Evolutionary conservation across 768 basidiomycete genomes (phyloP).

Genomic region (Thelephora ganbajun): DNA sequence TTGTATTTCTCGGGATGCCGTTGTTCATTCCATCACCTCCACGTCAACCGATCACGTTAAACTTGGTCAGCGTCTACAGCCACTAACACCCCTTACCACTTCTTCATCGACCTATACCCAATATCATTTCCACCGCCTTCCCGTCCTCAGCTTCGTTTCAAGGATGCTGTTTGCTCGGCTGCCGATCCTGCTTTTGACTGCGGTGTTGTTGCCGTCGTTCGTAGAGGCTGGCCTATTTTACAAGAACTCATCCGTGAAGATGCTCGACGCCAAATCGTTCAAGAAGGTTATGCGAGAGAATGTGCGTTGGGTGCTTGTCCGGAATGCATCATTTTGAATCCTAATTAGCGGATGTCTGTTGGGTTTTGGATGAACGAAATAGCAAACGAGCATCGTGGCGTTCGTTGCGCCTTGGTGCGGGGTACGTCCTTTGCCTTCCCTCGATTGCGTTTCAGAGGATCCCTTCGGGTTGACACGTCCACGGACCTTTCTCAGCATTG

Average conservation of each 20-base stretch:
- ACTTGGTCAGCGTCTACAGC: no score
- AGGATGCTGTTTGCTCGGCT: no score
- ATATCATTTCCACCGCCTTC: no score
- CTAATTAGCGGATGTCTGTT: neutral
- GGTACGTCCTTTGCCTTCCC: slow-evolving; percentile 44
- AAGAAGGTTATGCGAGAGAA: slow-evolving; percentile 61
- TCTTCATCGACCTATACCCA: no score
- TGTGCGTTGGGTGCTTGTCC: slow-evolving; percentile 27
- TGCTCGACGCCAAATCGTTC: slow-evolving; percentile 58
- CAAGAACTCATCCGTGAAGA: slow-evolving; percentile 41
- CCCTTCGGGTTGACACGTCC: neutral
- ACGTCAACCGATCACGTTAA: no score
- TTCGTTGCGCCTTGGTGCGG: slow-evolving; percentile 96
- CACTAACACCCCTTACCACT: no score
- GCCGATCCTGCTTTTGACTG: slow-evolving; percentile 18
- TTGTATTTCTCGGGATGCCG: no score
- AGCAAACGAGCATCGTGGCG: slow-evolving; percentile 72
- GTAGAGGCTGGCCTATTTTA: slow-evolving; percentile 37
- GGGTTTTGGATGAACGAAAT: slow-evolving; percentile 4
- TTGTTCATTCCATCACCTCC: no score
- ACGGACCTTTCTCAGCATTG: slow-evolving; percentile 76
- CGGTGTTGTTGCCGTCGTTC: slow-evolving; percentile 30
- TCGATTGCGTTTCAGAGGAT: no score
- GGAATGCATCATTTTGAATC: slow-evolving; percentile 6
- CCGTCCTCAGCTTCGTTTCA: no score